These are phyloP conservation scores for Globisporangium abappressorium DNA, from an alignment of 352 stramenopile genomes.

Conservation along the genomic window DNA sequence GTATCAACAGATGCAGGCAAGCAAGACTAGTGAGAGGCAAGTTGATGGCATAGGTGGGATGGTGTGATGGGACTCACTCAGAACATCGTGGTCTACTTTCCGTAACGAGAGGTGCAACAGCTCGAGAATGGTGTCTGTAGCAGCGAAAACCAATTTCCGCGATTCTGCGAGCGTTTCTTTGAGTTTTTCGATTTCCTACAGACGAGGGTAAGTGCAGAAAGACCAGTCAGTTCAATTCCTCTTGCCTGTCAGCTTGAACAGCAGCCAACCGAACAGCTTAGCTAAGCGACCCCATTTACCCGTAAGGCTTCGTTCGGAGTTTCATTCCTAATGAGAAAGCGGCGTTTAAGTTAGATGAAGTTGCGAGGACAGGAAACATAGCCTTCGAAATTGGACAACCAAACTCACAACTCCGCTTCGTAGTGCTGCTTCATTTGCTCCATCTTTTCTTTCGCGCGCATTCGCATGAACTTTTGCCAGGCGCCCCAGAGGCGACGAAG, in stretches of 20 bases:
- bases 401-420: constrained; percentile 50
- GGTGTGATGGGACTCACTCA: constrained; percentile 33
- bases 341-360: not conserved
- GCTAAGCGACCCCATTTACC: constrained; percentile 4
- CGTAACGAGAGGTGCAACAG: constrained; percentile 55
- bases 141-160: constrained; percentile 52
- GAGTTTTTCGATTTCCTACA: constrained; percentile 56
- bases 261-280: not conserved
- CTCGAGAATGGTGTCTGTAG: constrained; percentile 58
- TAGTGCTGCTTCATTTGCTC: constrained; percentile 49
- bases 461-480: constrained; percentile 56
- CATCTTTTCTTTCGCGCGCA: constrained; percentile 48
- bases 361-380: too few relatives aligned
- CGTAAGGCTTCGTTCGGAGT: constrained; percentile 44
- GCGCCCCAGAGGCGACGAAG: constrained; percentile 38
- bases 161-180: constrained; percentile 55
- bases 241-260: too few relatives aligned
- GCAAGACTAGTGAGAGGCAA: not conserved
- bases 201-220: too few relatives aligned
- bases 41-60: not conserved
- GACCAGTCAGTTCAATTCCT: not conserved
- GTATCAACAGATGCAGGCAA: not conserved
- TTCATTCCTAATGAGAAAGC: constrained; percentile 26
- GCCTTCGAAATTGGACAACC: not conserved
- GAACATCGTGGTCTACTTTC: constrained; percentile 50